A percentile compares a stretch with the other conserved stretches of the same genome.
Conservation (phyloP, 2,329 filamentous ascomycete species). For the Rutstroemia sydowiana region DNA sequence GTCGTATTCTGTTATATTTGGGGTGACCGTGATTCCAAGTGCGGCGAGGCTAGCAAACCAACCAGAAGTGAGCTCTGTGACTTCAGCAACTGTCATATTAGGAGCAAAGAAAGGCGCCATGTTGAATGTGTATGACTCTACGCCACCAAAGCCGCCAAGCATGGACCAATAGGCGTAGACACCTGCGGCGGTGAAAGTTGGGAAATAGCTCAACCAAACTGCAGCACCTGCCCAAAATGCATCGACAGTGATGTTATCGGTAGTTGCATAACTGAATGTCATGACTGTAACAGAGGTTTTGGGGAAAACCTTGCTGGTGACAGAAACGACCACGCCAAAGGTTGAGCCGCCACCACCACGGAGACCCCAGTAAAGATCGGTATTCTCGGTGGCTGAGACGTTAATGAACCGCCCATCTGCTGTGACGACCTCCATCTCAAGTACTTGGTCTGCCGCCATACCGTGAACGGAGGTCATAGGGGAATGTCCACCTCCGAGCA, state of each 20-base stretch:
- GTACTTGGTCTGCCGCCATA: conserved; percentile 49
- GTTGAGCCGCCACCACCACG: conserved; percentile 32
- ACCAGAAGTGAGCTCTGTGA: conserved; percentile 28
- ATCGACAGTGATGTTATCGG: conserved; percentile 37
- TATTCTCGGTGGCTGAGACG: conserved; percentile 14
- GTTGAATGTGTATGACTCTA: conserved; percentile 23
- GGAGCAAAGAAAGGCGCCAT: conserved; percentile 25
- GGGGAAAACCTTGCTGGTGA: conserved; percentile 45
- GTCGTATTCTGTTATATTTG: conserved; percentile 25
- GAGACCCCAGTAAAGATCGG: conserved; percentile 23
- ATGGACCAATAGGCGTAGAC: conserved; percentile 30
- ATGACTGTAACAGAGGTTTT: conserved; percentile 31
- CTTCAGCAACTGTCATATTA: conserved; percentile 26
- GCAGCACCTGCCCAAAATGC: conserved; percentile 45
- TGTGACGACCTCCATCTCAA: conserved; percentile 20
- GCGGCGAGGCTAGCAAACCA: conserved; percentile 33
- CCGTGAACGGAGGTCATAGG: conserved; percentile 46
- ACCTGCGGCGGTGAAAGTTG: conserved; percentile 32
- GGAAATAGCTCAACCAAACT: conserved; percentile 40
- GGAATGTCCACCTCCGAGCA: conserved; percentile 54
- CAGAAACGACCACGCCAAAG: conserved; percentile 52
- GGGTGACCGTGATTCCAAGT: conserved; percentile 18
- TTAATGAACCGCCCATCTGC: conserved; percentile 19
- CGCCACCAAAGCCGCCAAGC: conserved; percentile 25
- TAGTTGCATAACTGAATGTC: conserved; percentile 40